Evolutionary conservation across 192 early-diverging fungal genomes (phyloP).

Genomic region (Umbelopsis vinacea): DNA sequence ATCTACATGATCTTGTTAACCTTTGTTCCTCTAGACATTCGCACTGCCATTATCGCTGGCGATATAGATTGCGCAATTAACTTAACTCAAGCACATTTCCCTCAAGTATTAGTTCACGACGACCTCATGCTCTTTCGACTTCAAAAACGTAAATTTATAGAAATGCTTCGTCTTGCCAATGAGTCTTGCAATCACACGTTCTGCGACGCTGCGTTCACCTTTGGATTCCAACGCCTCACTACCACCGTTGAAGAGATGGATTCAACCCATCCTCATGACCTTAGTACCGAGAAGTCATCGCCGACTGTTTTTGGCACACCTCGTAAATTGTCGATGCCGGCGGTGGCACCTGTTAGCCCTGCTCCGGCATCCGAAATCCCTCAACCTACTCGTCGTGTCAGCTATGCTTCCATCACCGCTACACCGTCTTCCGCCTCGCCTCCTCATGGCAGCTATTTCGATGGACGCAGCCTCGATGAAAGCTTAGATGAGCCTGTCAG

Average conservation of each 20-base stretch:
- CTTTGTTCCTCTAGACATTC: conserved; percentile 38
- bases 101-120: conserved; percentile 64
- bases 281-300: background rate
- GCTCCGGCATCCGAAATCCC: conserved; percentile 19
- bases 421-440: conserved; percentile 22
- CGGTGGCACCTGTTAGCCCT: conserved; percentile 11
- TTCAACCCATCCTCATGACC: conserved; percentile 4
- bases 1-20: background rate
- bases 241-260: conserved; percentile 18
- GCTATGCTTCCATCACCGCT: conserved; percentile 39
- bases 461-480: background rate
- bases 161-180: conserved; percentile 67
- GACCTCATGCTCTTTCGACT: conserved; percentile 77
- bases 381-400: conserved; percentile 30
- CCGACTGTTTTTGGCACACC: conserved; percentile 19
- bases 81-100: conserved; percentile 67
- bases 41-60: conserved; percentile 63
- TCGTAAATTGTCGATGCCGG: conserved; percentile 14
- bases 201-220: conserved; percentile 16
- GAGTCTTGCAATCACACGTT: conserved; percentile 17
- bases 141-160: conserved; percentile 82
- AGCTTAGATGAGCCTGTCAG: background rate
- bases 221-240: background rate
- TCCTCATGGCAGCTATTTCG: background rate
- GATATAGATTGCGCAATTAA: conserved; percentile 76